Percentiles rank a stretch among this genome's conserved stretches.
phyloP scores from a whole-genome alignment of 805 yeast genomes.

The Starmerella stigmatis region DNA sequence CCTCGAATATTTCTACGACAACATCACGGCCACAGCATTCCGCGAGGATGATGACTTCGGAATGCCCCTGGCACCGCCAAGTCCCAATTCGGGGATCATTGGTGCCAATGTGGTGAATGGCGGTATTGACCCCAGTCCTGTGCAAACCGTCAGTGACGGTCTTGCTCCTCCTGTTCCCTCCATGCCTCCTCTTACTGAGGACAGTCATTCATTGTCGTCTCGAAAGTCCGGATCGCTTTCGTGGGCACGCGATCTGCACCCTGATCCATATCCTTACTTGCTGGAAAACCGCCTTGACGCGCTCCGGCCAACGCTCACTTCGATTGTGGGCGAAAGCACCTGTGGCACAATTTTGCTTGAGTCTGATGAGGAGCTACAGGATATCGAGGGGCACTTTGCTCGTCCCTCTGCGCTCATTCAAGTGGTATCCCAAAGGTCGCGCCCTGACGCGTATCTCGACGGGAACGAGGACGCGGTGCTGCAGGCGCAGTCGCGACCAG shows the following conservation, averaged over 20 bases:
- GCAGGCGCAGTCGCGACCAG: conserved; percentile 29
- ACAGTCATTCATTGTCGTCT: conserved; percentile 11
- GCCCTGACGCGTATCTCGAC: conserved; percentile 31
- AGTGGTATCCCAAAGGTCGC: conserved; percentile 31
- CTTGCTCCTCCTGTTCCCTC: neutral
- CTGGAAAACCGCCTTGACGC: conserved; percentile 30
- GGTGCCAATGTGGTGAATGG: neutral
- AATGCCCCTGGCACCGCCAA: conserved; percentile 2
- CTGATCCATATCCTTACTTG: conserved; percentile 33
- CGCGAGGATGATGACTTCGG: conserved; percentile 35
- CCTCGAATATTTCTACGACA: conserved; percentile 51
- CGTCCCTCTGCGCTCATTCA: conserved; percentile 24
- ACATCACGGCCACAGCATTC: conserved; percentile 52
- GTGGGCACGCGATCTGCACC: conserved; percentile 15
- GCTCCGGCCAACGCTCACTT: conserved; percentile 28
- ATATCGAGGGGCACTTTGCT: neutral
- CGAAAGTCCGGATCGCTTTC: conserved; percentile 17
- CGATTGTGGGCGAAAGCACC: neutral
- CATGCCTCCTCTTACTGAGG: conserved; percentile 4
- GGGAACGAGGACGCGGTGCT: conserved; percentile 14
- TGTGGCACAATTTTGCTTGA: neutral
- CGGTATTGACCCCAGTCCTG: conserved; percentile 1
- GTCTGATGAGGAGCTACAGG: conserved; percentile 4
- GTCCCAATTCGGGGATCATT: neutral
- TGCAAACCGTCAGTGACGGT: neutral